Percentiles rank a stretch among this genome's conserved stretches.
Conservation (phyloP, 2,329 filamentous ascomycete genomes). For the Alternaria ventricosa region DNA sequence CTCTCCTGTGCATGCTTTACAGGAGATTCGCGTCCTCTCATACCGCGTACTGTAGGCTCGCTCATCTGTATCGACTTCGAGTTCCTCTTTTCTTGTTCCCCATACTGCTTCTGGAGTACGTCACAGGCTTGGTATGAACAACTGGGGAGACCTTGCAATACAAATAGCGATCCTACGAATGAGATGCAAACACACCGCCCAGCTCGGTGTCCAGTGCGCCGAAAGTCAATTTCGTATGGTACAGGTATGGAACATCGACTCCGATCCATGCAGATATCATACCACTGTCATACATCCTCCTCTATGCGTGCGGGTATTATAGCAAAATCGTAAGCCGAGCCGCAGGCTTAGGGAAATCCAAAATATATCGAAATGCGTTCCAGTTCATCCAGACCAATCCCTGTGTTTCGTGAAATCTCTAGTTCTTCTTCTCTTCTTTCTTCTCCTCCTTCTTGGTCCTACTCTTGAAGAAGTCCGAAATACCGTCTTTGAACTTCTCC, state of each 20-base stretch:
- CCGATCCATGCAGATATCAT: slow-evolving; percentile 12
- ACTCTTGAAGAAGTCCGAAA: slow-evolving; percentile 48
- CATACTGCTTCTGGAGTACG: background rate
- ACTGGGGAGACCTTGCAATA: background rate
- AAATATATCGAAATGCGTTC: slow-evolving; percentile 11
- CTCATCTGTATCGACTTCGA: background rate
- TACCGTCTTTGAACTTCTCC: slow-evolving; percentile 67
- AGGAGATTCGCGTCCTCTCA: background rate
- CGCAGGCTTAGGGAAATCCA: slow-evolving; percentile 13
- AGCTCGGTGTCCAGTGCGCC: background rate
- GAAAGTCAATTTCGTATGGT: slow-evolving; percentile 6
- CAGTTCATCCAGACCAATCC: slow-evolving; percentile 1
- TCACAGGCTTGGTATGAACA: background rate
- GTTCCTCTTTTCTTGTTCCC: background rate
- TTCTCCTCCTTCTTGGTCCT: slow-evolving; percentile 33
- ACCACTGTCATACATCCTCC: slow-evolving; percentile 8
- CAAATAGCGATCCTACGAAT: background rate
- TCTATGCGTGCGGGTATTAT: slow-evolving; percentile 18
- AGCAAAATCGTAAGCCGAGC: slow-evolving; percentile 15
- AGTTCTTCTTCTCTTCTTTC: slow-evolving; percentile 24
- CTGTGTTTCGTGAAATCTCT: background rate
- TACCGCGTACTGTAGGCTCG: background rate
- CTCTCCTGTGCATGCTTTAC: background rate
- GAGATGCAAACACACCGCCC: background rate
- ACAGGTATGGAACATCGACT: slow-evolving; percentile 6